Percentiles rank a stretch among this genome's conserved stretches.
phyloP scores from a whole-genome alignment of 1,284 basidiomycete genomes.

The Cerioporus squamosus region DNA sequence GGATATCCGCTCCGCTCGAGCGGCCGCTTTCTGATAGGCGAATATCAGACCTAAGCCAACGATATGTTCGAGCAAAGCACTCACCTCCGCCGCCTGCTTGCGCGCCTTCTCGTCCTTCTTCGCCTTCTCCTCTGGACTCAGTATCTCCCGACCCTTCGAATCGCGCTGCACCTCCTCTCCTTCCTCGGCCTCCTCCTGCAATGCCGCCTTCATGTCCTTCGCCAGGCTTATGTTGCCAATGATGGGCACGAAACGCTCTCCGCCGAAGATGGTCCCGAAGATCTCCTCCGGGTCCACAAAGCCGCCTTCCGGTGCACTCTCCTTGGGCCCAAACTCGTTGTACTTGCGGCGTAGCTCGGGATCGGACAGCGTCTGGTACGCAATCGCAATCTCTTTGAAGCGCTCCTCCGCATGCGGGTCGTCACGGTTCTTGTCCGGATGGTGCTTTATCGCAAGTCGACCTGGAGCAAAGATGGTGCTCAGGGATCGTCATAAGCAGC shows the following conservation, averaged over 20 bases:
- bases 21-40: slow-evolving; percentile 72
- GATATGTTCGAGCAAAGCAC: slow-evolving; percentile 19
- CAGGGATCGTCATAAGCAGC: not conserved
- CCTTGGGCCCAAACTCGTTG: slow-evolving; percentile 89
- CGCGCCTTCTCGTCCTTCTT: slow-evolving; percentile 78
- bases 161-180: slow-evolving; percentile 50
- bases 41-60: not conserved
- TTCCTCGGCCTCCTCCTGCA: slow-evolving; percentile 89
- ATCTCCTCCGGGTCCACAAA: slow-evolving; percentile 84
- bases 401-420: slow-evolving; percentile 91
- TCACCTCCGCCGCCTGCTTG: slow-evolving; percentile 71
- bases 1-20: slow-evolving; percentile 78
- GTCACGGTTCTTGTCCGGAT: slow-evolving; percentile 92
- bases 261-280: slow-evolving; percentile 93
- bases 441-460: slow-evolving; percentile 91
- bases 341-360: slow-evolving; percentile 86
- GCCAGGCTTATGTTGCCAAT: slow-evolving; percentile 87
- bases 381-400: slow-evolving; percentile 89
- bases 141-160: slow-evolving; percentile 69
- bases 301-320: slow-evolving; percentile 79
- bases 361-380: slow-evolving; percentile 91
- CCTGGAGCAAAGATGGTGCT: slow-evolving; percentile 46
- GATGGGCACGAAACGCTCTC: slow-evolving; percentile 82
- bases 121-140: slow-evolving; percentile 86
- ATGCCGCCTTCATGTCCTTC: slow-evolving; percentile 95